A percentile compares a stretch with the other conserved stretches of the same genome.
These are phyloP conservation scores for Bolboschoenoplectus hybrid DNA, from an alignment of 202 grass and related monocot genomes.

Conservation along the genomic window DNA sequence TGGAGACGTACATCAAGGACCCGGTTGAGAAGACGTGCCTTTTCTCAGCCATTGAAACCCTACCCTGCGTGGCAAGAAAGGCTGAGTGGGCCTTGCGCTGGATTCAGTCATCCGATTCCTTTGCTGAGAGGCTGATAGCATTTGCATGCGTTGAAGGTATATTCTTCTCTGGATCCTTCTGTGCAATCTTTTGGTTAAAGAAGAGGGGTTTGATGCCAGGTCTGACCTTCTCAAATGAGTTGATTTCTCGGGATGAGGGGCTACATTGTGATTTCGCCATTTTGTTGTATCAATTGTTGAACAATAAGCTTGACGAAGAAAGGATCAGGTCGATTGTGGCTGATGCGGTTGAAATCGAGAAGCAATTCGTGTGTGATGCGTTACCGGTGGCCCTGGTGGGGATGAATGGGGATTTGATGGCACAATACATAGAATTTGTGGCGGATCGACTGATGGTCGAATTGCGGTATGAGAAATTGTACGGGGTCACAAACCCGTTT, in stretches of 20 bases:
- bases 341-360: constrained; percentile 39
- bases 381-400: constrained; percentile 33
- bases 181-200: constrained; percentile 27
- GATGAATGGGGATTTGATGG: constrained; percentile 41
- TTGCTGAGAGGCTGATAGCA: constrained; percentile 38
- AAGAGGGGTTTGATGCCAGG: constrained; percentile 41
- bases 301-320: constrained; percentile 20
- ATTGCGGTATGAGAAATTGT: constrained; percentile 34
- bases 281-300: constrained; percentile 23
- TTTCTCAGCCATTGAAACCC: constrained; percentile 37
- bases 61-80: constrained; percentile 29
- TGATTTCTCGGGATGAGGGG: constrained; percentile 40
- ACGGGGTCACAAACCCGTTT: constrained; percentile 32
- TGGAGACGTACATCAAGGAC: constrained; percentile 38
- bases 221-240: constrained; percentile 42
- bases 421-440: constrained; percentile 38
- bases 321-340: constrained; percentile 17
- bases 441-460: constrained; percentile 27
- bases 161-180: constrained; percentile 42
- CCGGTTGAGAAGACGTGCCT: constrained; percentile 19
- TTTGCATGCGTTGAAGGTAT: constrained; percentile 42
- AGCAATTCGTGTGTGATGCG: constrained; percentile 41
- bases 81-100: constrained; percentile 38
- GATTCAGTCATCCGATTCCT: constrained; percentile 20
- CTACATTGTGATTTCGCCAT: constrained; percentile 40